Percentiles rank a stretch among this genome's conserved stretches.
Evolutionary conservation across 345 rosid species (phyloP).

Genomic region (Psidium guajava): DNA sequence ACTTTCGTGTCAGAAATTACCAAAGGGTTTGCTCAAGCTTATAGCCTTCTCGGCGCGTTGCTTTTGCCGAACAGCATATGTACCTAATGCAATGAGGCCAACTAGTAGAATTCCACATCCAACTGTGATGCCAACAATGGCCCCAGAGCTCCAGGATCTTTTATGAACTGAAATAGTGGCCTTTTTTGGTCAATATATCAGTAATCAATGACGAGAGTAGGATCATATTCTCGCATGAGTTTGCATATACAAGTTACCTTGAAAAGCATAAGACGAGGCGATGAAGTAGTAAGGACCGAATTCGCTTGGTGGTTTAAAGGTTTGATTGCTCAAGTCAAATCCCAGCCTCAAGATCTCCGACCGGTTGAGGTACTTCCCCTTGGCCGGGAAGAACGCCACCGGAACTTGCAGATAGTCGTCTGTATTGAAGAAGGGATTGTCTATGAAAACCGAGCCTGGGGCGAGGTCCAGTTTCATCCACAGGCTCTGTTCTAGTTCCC

Average conservation of each 20-base stretch:
- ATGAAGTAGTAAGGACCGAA: conserved; percentile 88
- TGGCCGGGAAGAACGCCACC: conserved; percentile 62
- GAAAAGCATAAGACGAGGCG: conserved; percentile 78
- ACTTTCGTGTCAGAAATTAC: conserved; percentile 21
- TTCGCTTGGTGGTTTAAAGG: conserved; percentile 66
- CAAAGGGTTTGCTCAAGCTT: conserved; percentile 74
- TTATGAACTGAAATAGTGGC: conserved; percentile 28
- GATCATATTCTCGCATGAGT: not conserved
- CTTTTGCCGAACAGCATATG: conserved; percentile 83
- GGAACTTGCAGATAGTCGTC: conserved; percentile 90
- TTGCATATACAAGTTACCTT: conserved; percentile 33
- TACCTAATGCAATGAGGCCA: conserved; percentile 53
- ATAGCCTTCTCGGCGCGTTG: conserved; percentile 94
- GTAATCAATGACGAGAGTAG: not conserved
- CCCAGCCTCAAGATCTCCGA: conserved; percentile 62
- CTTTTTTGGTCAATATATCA: not conserved
- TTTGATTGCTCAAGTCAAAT: conserved; percentile 75
- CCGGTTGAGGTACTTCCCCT: conserved; percentile 49
- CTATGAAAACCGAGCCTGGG: conserved; percentile 77
- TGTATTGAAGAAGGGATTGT: conserved; percentile 70
- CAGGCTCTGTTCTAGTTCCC: conserved; percentile 67
- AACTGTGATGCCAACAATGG: conserved; percentile 33
- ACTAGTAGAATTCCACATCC: conserved; percentile 42
- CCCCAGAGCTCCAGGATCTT: conserved; percentile 34
- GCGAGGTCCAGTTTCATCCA: conserved; percentile 62